Conservation (phyloP, 2,329 filamentous ascomycete genomes). For the Bipolaris sorokiniana region DNA sequence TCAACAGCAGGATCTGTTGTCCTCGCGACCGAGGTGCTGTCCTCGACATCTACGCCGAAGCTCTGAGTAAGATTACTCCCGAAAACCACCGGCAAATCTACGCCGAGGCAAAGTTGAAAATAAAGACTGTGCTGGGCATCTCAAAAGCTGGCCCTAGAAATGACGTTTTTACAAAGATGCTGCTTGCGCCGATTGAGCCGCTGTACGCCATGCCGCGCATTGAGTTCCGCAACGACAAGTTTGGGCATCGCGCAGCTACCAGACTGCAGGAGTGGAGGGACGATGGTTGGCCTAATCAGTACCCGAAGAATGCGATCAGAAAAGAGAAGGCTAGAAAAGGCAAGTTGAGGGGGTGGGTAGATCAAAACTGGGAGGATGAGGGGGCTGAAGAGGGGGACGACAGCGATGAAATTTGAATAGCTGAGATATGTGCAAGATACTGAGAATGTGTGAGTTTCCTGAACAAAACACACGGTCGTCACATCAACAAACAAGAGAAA, state of each 20-base stretch:
- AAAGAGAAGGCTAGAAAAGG: background rate
- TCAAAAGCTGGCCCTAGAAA: slow-evolving; percentile 9
- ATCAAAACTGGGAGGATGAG: background rate
- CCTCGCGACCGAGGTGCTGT: slow-evolving; percentile 1
- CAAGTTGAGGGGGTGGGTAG: background rate
- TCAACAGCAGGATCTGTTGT: background rate
- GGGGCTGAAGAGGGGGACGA: background rate
- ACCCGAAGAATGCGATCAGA: background rate
- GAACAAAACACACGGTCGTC: too few relatives aligned
- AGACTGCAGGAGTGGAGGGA: slow-evolving; percentile 25
- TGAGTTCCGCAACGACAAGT: slow-evolving; percentile 2
- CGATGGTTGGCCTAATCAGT: slow-evolving; percentile 22
- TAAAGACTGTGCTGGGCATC: slow-evolving; percentile 16
- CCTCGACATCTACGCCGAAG: background rate
- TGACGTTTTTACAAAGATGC: slow-evolving; percentile 7
- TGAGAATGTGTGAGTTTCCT: too few relatives aligned
- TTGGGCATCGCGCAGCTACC: slow-evolving; percentile 6
- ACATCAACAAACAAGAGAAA: too few relatives aligned
- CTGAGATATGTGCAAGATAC: too few relatives aligned
- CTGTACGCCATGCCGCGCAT: slow-evolving; percentile 26
- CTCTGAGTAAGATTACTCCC: background rate
- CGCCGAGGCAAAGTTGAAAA: slow-evolving; percentile 14
- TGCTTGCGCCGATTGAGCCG: slow-evolving; percentile 20
- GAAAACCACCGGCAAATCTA: slow-evolving; percentile 3
- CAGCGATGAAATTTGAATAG: too few relatives aligned